A percentile compares a stretch with the other conserved stretches of the same genome.
Conservation (phyloP, 441 rosid species). For the Mallotus repandus region DNA sequence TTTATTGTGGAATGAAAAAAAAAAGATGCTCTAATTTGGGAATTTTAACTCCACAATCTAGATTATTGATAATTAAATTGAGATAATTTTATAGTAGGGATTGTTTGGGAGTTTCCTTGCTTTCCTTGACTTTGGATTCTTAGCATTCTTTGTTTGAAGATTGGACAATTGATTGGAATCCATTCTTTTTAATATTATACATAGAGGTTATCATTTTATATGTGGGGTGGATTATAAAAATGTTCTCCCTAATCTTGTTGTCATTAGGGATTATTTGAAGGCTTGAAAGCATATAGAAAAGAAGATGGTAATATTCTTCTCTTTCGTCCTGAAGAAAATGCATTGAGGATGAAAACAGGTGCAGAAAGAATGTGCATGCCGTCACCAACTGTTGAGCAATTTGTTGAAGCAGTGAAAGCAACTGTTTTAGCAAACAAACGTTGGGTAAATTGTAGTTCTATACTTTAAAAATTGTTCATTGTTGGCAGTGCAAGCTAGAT, state of each 20-base stretch:
- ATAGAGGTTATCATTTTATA: background rate
- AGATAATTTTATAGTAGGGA: background rate
- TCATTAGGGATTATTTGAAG: slow-evolving; percentile 51
- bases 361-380: slow-evolving; percentile 62
- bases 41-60: background rate
- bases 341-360: slow-evolving; percentile 44
- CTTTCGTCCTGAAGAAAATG: slow-evolving; percentile 53
- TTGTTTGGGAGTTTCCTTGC: background rate
- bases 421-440: slow-evolving; percentile 48
- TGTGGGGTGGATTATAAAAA: background rate
- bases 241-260: background rate
- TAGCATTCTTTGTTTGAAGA: slow-evolving; percentile 1
- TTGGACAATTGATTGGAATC: background rate
- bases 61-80: background rate
- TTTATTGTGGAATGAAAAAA: too few species aligned
- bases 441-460: slow-evolving; percentile 35
- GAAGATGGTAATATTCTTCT: slow-evolving; percentile 42
- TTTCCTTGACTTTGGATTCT: background rate
- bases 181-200: background rate
- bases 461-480: background rate
- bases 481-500: slow-evolving; percentile 8
- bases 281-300: slow-evolving; percentile 50
- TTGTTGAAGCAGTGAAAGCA: slow-evolving; percentile 48
- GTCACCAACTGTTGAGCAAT: slow-evolving; percentile 47
- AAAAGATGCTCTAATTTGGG: background rate